phyloP scores from a whole-genome alignment of 768 basidiomycete species.

The Mycena epipterygia region DNA sequence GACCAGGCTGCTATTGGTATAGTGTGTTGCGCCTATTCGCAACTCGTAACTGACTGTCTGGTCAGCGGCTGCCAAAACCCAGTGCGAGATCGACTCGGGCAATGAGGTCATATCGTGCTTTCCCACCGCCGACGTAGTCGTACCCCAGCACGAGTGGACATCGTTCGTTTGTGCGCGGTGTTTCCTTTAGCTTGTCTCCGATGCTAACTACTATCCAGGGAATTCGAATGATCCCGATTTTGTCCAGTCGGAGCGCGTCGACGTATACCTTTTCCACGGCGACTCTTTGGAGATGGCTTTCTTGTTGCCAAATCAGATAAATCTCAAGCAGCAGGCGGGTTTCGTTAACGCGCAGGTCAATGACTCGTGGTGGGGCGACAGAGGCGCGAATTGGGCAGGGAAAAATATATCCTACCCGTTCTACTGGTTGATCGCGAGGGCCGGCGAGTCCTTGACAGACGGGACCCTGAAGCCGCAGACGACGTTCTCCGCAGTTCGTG shows the following conservation, averaged over 20 bases:
- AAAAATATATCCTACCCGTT: slow-evolving; percentile 74
- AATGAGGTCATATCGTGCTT: slow-evolving; percentile 86
- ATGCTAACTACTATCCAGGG: slow-evolving; percentile 60
- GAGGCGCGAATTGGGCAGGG: slow-evolving; percentile 64
- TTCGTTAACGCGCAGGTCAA: slow-evolving; percentile 67
- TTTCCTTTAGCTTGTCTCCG: slow-evolving; percentile 21
- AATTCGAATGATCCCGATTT: slow-evolving; percentile 79
- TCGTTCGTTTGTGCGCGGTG: slow-evolving; percentile 81
- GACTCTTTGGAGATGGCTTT: slow-evolving; percentile 69
- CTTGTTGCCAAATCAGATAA: slow-evolving; percentile 54
- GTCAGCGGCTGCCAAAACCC: slow-evolving; percentile 56
- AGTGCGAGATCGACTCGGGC: slow-evolving; percentile 69
- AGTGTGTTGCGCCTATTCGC: slow-evolving; percentile 22
- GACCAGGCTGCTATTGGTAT: slow-evolving; percentile 53
- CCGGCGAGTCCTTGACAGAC: slow-evolving; percentile 62
- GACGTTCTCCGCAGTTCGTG: slow-evolving; percentile 86
- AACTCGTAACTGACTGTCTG: slow-evolving; percentile 1
- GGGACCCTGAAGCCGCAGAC: slow-evolving; percentile 74
- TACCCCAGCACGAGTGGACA: slow-evolving; percentile 81
- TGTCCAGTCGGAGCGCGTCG: slow-evolving; percentile 71
- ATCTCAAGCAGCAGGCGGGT: slow-evolving; percentile 69
- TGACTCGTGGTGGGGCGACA: slow-evolving; percentile 80
- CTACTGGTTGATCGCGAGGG: slow-evolving; percentile 81
- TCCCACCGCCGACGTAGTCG: slow-evolving; percentile 65
- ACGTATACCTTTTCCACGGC: slow-evolving; percentile 84